Conservation (phyloP, 2,329 filamentous ascomycete species). For the Xylaria polymorpha region DNA sequence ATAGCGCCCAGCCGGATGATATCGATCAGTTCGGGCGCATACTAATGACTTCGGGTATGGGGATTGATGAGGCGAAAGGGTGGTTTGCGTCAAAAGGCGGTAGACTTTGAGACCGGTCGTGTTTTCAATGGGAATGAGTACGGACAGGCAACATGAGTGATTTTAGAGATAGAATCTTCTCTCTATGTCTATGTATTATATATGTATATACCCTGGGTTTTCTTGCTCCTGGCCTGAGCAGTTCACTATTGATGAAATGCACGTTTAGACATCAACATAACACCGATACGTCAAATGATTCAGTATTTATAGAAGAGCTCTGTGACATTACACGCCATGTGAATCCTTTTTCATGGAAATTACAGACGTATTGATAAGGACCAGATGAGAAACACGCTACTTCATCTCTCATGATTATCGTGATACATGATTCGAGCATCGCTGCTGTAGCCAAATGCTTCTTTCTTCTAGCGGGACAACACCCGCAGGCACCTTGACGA, state of each 20-base stretch:
- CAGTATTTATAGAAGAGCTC: not conserved
- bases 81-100: slow-evolving; percentile 39
- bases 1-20: slow-evolving; percentile 28
- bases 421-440: slow-evolving; percentile 27
- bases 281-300: not conserved
- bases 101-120: slow-evolving; percentile 11
- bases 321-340: not conserved
- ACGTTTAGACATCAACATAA: not conserved
- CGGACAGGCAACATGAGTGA: not conserved
- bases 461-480: slow-evolving; percentile 17
- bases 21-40: slow-evolving; percentile 37
- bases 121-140: not conserved
- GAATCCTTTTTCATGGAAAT: not conserved
- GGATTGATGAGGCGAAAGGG: slow-evolving; percentile 35
- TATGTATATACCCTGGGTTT: slow-evolving; percentile 3
- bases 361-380: not conserved
- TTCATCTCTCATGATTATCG: slow-evolving; percentile 28
- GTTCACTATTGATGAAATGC: not conserved
- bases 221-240: not conserved
- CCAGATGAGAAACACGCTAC: not conserved
- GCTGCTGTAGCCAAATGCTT: slow-evolving; percentile 18
- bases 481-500: not conserved
- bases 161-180: not conserved
- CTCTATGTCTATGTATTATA: not conserved
- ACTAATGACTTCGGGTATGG: slow-evolving; percentile 35